phyloP scores from a whole-genome alignment of 2,329 filamentous ascomycete genomes.

The Blumeria hordei region DNA sequence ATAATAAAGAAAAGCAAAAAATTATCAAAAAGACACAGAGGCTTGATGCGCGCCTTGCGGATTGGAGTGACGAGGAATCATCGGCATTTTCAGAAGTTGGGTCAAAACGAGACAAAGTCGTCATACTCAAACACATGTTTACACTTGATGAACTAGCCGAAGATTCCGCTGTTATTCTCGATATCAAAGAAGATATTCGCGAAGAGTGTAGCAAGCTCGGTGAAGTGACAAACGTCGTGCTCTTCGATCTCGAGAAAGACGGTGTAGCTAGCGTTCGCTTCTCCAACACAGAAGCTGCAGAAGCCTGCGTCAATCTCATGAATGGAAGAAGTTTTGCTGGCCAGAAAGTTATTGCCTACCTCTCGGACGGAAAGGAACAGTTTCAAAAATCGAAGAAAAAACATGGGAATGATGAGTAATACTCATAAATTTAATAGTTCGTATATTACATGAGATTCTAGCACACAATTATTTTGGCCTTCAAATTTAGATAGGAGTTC shows the following conservation, averaged over 20 bases:
- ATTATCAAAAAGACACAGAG: slow-evolving; percentile 82
- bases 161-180: slow-evolving; percentile 57
- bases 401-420: background rate
- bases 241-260: slow-evolving; percentile 68
- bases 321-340: slow-evolving; percentile 60
- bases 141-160: slow-evolving; percentile 65
- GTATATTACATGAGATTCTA: background rate
- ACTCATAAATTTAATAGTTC: background rate
- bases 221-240: slow-evolving; percentile 67
- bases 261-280: slow-evolving; percentile 77
- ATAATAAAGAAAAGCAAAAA: slow-evolving; percentile 55
- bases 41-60: slow-evolving; percentile 70
- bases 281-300: slow-evolving; percentile 42
- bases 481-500: too few relatives aligned
- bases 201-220: slow-evolving; percentile 77
- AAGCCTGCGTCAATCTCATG: slow-evolving; percentile 50
- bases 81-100: slow-evolving; percentile 29
- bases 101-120: slow-evolving; percentile 49
- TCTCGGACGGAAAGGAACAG: slow-evolving; percentile 45
- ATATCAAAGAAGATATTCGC: slow-evolving; percentile 85
- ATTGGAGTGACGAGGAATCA: slow-evolving; percentile 84
- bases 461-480: too few relatives aligned
- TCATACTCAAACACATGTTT: slow-evolving; percentile 85
- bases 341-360: slow-evolving; percentile 42
- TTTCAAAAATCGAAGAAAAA: slow-evolving; percentile 35